phyloP scores from a whole-genome alignment of 2,329 filamentous ascomycete genomes.

The Alternaria hordeiaustralica region DNA sequence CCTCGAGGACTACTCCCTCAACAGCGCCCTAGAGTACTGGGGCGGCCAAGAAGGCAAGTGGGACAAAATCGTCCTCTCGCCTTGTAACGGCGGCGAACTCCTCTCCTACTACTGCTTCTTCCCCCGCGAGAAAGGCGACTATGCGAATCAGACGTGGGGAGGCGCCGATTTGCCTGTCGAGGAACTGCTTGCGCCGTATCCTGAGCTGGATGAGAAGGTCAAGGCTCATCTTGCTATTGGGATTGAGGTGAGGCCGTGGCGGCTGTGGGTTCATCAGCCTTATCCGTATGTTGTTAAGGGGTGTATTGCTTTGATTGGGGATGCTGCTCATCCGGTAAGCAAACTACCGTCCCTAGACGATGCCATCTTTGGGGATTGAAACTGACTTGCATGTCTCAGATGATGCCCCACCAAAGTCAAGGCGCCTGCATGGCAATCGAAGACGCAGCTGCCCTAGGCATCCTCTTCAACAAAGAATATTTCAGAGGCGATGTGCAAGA shows the following conservation, averaged over 20 bases:
- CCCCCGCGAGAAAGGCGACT: conserved; percentile 65
- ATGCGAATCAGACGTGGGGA: conserved; percentile 66
- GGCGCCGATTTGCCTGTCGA: conserved; percentile 60
- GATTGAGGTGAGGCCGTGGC: conserved; percentile 69
- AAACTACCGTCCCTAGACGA: background rate
- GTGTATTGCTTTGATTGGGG: conserved; percentile 65
- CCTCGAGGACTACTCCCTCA: conserved; percentile 66
- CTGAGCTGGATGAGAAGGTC: conserved; percentile 65
- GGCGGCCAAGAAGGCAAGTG: conserved; percentile 68
- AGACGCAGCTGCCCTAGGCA: conserved; percentile 68
- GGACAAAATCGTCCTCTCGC: conserved; percentile 74
- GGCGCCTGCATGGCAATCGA: conserved; percentile 74
- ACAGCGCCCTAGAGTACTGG: conserved; percentile 73
- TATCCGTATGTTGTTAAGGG: conserved; percentile 64
- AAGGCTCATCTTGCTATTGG: conserved; percentile 64
- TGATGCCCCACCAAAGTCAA: conserved; percentile 74
- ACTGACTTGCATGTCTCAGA: conserved; percentile 42
- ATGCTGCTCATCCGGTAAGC: conserved; percentile 68
- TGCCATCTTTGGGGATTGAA: background rate
- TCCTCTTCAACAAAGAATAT: conserved; percentile 61
- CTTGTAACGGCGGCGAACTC: conserved; percentile 69
- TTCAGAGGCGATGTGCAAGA: conserved; percentile 48
- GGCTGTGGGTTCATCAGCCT: conserved; percentile 69
- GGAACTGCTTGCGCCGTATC: conserved; percentile 67
- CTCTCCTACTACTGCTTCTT: conserved; percentile 76